Percentiles rank a stretch among this genome's conserved stretches.
These are phyloP conservation scores for Uronychia binucleata DNA, from an alignment of 73 alveolate species.

Conservation along the genomic window DNA sequence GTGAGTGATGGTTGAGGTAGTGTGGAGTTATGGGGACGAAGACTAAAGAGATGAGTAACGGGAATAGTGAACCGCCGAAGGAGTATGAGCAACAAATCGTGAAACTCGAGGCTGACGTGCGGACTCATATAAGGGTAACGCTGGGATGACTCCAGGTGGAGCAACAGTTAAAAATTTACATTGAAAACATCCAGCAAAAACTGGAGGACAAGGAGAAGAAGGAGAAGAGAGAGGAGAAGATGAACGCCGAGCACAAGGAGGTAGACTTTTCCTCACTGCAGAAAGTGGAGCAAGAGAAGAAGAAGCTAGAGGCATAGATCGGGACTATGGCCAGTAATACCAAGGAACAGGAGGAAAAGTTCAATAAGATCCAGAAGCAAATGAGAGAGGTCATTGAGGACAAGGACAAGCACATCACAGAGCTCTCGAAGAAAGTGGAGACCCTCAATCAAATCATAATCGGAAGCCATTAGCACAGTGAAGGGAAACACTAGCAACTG, in stretches of 20 bases:
- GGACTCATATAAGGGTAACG: constrained; percentile 45
- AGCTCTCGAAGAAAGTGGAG: neutral
- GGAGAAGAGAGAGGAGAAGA: neutral
- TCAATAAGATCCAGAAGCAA: neutral
- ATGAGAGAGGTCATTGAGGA: neutral
- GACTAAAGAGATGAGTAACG: neutral
- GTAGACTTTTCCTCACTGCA: neutral
- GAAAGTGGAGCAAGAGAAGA: neutral
- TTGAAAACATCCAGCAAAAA: constrained; percentile 37
- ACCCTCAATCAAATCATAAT: neutral
- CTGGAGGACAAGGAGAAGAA: constrained; percentile 51
- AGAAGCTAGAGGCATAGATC: neutral
- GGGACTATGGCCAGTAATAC: neutral
- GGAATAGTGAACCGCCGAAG: constrained; percentile 12
- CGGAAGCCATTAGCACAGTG: neutral
- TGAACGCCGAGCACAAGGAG: neutral
- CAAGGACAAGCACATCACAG: neutral
- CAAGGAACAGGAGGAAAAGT: neutral
- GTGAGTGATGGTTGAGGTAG: neutral
- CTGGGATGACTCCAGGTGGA: constrained; percentile 10
- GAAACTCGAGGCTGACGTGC: constrained; percentile 46
- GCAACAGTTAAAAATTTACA: constrained; percentile 42
- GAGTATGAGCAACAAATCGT: constrained; percentile 47
- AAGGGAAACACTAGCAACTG: neutral
- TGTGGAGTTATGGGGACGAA: neutral